Conservation (phyloP, 2,329 filamentous ascomycete species). For the Sclerotinia trifoliorum region DNA sequence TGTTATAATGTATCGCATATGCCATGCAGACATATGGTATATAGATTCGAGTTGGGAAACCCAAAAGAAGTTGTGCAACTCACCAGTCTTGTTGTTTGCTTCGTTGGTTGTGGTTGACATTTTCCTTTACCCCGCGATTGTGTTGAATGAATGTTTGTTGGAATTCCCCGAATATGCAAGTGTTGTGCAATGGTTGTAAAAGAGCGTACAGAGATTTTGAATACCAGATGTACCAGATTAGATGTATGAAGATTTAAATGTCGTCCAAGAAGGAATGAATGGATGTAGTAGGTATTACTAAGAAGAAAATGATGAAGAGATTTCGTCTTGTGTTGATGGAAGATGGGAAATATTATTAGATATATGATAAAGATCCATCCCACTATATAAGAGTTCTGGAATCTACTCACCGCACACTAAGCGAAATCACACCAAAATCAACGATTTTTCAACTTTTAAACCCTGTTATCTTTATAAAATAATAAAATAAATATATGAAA, state of each 20-base stretch:
- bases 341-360: neutral
- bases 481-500: too few species aligned
- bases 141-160: neutral
- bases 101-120: slow-evolving; percentile 1
- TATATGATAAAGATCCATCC: neutral
- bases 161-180: slow-evolving; percentile 8
- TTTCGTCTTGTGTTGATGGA: neutral
- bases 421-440: too few species aligned
- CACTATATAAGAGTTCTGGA: too few species aligned
- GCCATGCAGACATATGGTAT: neutral
- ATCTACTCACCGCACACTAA: too few species aligned
- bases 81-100: slow-evolving; percentile 2
- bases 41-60: neutral
- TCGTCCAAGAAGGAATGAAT: neutral
- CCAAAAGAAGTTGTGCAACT: slow-evolving; percentile 1
- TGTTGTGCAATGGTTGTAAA: slow-evolving; percentile 7
- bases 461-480: too few species aligned
- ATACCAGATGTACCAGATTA: neutral
- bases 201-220: neutral
- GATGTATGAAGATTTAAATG: neutral
- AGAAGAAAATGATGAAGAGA: neutral
- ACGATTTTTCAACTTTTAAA: too few species aligned
- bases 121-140: slow-evolving; percentile 14
- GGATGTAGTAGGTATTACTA: neutral
- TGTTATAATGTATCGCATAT: neutral